phyloP scores from a whole-genome alignment of 2,329 filamentous ascomycete species.

The Ascochyta fabae region DNA sequence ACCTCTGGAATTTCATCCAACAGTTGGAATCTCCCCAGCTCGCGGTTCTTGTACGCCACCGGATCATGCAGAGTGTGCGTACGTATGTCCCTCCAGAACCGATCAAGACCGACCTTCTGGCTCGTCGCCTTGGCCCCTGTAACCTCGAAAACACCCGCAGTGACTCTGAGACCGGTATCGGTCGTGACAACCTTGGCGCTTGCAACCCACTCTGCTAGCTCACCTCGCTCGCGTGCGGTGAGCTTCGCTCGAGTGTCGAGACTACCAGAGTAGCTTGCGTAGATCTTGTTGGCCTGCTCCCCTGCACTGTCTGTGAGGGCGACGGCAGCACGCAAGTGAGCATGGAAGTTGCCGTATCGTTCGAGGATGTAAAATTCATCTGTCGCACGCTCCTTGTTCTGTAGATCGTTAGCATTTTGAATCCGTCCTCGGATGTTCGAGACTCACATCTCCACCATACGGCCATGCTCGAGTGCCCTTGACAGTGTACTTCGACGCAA shows the following conservation, averaged over 20 bases:
- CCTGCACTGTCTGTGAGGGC: constrained; percentile 65
- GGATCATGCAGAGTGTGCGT: constrained; percentile 72
- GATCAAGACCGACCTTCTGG: constrained; percentile 65
- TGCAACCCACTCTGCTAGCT: constrained; percentile 68
- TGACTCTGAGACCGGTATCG: constrained; percentile 64
- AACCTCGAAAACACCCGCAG: constrained; percentile 68
- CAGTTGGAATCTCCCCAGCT: constrained; percentile 65
- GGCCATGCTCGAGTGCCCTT: constrained; percentile 68
- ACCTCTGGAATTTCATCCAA: constrained; percentile 64
- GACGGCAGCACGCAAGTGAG: constrained; percentile 66
- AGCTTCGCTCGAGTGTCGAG: constrained; percentile 52
- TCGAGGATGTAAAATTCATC: constrained; percentile 72
- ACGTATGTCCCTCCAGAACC: constrained; percentile 71
- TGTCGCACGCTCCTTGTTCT: constrained; percentile 62
- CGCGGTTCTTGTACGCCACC: constrained; percentile 70
- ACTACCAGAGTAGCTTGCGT: constrained; percentile 48
- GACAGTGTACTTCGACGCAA: constrained; percentile 63
- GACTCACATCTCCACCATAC: constrained; percentile 61
- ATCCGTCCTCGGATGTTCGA: fast-evolving
- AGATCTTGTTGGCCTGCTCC: constrained; percentile 56
- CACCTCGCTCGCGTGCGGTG: constrained; percentile 62
- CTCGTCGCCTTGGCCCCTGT: constrained; percentile 66
- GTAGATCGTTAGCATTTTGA: background rate
- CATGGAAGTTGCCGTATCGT: constrained; percentile 68
- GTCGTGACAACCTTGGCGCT: constrained; percentile 69